These are phyloP conservation scores for Cadophora luteo-olivacea DNA, from an alignment of 2,329 filamentous ascomycete genomes.

Conservation along the genomic window DNA sequence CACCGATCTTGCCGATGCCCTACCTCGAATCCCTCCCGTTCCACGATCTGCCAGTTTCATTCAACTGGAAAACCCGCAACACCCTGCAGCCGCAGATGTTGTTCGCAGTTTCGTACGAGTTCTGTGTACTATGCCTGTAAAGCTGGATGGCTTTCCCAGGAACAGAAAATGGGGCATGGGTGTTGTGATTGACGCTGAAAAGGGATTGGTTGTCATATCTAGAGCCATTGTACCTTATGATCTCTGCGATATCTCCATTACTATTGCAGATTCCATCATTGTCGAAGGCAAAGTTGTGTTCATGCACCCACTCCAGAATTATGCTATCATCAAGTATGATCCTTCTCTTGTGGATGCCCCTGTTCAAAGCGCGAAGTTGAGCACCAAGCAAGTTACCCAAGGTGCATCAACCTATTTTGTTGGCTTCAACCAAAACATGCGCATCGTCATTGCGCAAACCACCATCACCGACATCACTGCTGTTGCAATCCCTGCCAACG, in stretches of 20 bases:
- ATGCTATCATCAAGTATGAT: conserved; percentile 94
- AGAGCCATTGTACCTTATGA: conserved; percentile 95
- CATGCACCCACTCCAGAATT: conserved; percentile 95
- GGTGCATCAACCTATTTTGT: conserved; percentile 95
- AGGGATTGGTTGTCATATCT: conserved; percentile 93
- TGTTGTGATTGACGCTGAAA: conserved; percentile 94
- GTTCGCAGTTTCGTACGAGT: conserved; percentile 95
- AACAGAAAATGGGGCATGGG: conserved; percentile 95
- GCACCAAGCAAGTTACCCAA: conserved; percentile 83
- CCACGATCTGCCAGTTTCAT: conserved; percentile 89
- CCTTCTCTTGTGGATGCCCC: conserved; percentile 91
- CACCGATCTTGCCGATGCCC: conserved; percentile 78
- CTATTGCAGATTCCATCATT: conserved; percentile 95
- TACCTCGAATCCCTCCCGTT: conserved; percentile 75
- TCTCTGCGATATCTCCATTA: conserved; percentile 94
- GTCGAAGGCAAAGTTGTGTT: conserved; percentile 95
- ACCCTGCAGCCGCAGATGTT: conserved; percentile 90
- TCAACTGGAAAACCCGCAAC: conserved; percentile 84
- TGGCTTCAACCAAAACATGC: conserved; percentile 95
- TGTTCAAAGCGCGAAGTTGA: conserved; percentile 86
- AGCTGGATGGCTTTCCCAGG: conserved; percentile 97
- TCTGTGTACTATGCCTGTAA: conserved; percentile 90
- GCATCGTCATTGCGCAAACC: conserved; percentile 92
- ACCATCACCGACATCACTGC: conserved; percentile 97
- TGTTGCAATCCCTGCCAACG: conserved; percentile 93